These are phyloP conservation scores for Coelastrella sp. DNA, from an alignment of 139 green algal species.

Conservation along the genomic window DNA sequence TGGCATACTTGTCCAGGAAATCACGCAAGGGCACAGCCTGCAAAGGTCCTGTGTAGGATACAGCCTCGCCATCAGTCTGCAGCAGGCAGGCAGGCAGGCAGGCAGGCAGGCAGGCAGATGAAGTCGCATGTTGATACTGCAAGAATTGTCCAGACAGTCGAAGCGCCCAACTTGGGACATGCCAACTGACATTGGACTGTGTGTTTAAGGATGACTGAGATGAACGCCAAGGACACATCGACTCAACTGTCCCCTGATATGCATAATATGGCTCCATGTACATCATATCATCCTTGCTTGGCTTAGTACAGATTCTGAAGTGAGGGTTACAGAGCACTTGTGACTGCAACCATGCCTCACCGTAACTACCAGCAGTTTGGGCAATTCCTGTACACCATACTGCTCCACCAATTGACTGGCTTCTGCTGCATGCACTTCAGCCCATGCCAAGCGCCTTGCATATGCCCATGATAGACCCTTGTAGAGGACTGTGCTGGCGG, in stretches of 20 bases:
- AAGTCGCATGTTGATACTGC: neutral
- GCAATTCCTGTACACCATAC: conserved; percentile 10
- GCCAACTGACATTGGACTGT: too few species aligned
- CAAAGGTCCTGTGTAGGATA: neutral
- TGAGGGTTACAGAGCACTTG: too few species aligned
- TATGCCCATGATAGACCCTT: conserved; percentile 39
- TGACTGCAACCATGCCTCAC: neutral
- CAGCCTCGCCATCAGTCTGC: conserved; percentile 22
- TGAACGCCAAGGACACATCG: too few species aligned
- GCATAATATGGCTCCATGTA: too few species aligned
- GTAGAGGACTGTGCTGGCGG: neutral
- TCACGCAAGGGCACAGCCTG: conserved; percentile 3
- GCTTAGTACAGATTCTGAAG: too few species aligned
- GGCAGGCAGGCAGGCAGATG: neutral
- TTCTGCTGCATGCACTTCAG: neutral
- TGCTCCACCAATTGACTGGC: neutral
- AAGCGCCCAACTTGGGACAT: too few species aligned
- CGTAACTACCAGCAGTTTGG: conserved; percentile 28
- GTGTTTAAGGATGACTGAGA: too few species aligned
- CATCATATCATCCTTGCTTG: too few species aligned
- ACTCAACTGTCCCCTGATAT: too few species aligned
- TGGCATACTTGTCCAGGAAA: conserved; percentile 25
- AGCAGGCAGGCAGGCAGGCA: neutral
- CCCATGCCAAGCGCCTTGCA: conserved; percentile 4
- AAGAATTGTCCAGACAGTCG: too few species aligned